phyloP scores from a whole-genome alignment of 441 rosid species.

The Hura crepitans region DNA sequence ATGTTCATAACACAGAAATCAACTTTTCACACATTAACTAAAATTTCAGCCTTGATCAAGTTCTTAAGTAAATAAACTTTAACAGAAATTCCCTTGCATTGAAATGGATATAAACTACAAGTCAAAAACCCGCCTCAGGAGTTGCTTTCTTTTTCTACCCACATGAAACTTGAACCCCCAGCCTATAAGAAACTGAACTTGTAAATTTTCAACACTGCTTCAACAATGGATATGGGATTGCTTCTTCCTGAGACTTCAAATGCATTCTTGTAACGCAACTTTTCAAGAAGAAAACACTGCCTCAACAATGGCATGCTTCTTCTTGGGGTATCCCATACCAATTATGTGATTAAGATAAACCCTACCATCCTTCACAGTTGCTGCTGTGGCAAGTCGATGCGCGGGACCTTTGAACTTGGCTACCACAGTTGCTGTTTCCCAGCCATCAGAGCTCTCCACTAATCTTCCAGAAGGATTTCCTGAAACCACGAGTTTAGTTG shows the following conservation, averaged over 20 bases:
- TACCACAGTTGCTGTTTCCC: constrained; percentile 64
- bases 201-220: too few species aligned
- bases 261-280: background rate
- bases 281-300: constrained; percentile 42
- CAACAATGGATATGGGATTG: too few species aligned
- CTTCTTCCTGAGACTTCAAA: background rate
- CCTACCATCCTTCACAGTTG: constrained; percentile 76
- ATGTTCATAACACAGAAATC: too few species aligned
- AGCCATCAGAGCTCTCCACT: constrained; percentile 76
- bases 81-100: too few species aligned
- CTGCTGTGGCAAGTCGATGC: constrained; percentile 69
- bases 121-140: too few species aligned
- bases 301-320: constrained; percentile 77
- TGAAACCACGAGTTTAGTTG: constrained; percentile 67
- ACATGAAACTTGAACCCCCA: too few species aligned
- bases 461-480: constrained; percentile 63
- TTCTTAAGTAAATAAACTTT: too few species aligned
- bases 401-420: constrained; percentile 60
- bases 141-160: too few species aligned
- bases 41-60: too few species aligned
- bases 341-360: constrained; percentile 68
- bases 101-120: too few species aligned
- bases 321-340: constrained; percentile 75
- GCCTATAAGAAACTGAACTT: too few species aligned
- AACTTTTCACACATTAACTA: too few species aligned